phyloP scores from a whole-genome alignment of 2,329 filamentous ascomycete genomes.

The Paracorniculantispora psalliotae region DNA sequence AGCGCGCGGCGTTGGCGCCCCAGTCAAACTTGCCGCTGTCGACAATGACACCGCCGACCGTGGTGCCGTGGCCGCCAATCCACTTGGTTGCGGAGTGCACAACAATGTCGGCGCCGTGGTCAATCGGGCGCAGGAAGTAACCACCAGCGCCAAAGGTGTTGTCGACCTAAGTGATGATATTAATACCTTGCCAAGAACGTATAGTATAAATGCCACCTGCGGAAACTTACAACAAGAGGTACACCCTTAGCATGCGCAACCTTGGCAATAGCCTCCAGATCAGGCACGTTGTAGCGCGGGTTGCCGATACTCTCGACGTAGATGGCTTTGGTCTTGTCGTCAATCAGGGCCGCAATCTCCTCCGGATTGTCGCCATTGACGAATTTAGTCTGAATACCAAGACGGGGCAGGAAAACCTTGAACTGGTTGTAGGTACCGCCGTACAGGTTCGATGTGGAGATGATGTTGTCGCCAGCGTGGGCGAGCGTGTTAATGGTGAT shows the following conservation, averaged over 20 bases:
- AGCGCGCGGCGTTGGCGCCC: conserved; percentile 75
- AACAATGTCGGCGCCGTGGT: conserved; percentile 88
- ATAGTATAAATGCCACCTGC: no score
- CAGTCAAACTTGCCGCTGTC: conserved; percentile 93
- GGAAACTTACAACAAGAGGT: conserved; percentile 53
- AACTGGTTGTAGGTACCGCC: conserved; percentile 97
- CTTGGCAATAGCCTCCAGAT: conserved; percentile 81
- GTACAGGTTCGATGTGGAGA: conserved; percentile 86
- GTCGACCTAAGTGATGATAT: conserved; percentile 55
- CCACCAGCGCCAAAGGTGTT: conserved; percentile 95
- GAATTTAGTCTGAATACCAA: conserved; percentile 86
- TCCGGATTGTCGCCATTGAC: conserved; percentile 73
- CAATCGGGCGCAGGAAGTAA: conserved; percentile 80
- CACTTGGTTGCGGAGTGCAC: conserved; percentile 95
- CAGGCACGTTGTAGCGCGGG: conserved; percentile 86
- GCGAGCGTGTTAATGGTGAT: conserved; percentile 83
- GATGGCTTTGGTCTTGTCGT: conserved; percentile 88
- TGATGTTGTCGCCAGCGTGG: conserved; percentile 84
- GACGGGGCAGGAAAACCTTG: conserved; percentile 82
- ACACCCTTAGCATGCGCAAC: conserved; percentile 66
- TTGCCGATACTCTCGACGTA: conserved; percentile 93
- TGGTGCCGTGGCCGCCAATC: conserved; percentile 94
- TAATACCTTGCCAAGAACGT: neutral
- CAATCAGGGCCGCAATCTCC: conserved; percentile 76
- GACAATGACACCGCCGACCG: conserved; percentile 79